Evolutionary conservation across 805 yeast genomes (phyloP).

Genomic region (Monosporozyma unispora): DNA sequence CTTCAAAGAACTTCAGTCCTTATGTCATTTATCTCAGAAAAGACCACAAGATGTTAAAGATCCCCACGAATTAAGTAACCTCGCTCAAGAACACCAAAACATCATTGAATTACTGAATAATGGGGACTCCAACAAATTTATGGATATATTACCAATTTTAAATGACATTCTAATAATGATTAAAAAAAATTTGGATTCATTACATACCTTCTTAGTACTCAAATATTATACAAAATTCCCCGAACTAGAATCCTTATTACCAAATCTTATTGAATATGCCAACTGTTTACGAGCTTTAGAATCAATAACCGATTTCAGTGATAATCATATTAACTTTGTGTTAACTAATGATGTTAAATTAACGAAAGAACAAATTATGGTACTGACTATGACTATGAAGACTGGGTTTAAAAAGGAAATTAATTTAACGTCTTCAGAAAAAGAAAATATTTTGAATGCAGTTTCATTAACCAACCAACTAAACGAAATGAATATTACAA

Average conservation of each 20-base stretch:
- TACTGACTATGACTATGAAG: slow-evolving; percentile 65
- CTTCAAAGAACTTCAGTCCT: not conserved
- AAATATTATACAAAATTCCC: slow-evolving; percentile 57
- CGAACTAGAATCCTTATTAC: slow-evolving; percentile 56
- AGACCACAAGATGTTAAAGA: not conserved
- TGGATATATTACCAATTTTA: slow-evolving; percentile 36
- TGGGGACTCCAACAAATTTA: not conserved
- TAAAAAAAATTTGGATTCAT: slow-evolving; percentile 41
- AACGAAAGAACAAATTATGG: slow-evolving; percentile 57
- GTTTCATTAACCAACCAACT: slow-evolving; percentile 37
- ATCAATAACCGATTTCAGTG: slow-evolving; percentile 31
- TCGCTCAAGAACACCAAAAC: not conserved
- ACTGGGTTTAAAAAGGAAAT: slow-evolving; percentile 32
- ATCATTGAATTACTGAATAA: not conserved
- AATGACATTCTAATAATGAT: slow-evolving; percentile 49
- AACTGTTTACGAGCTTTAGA: slow-evolving; percentile 43
- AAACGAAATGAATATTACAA: slow-evolving; percentile 33
- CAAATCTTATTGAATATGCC: slow-evolving; percentile 56
- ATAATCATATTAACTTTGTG: slow-evolving; percentile 15
- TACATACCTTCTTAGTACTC: slow-evolving; percentile 42
- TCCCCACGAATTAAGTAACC: not conserved
- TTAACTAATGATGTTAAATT: slow-evolving; percentile 34
- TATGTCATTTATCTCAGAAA: not conserved
- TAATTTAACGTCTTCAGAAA: slow-evolving; percentile 27
- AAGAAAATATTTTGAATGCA: slow-evolving; percentile 34